phyloP scores from a whole-genome alignment of 257 asterid species.

The Vinca minor region DNA sequence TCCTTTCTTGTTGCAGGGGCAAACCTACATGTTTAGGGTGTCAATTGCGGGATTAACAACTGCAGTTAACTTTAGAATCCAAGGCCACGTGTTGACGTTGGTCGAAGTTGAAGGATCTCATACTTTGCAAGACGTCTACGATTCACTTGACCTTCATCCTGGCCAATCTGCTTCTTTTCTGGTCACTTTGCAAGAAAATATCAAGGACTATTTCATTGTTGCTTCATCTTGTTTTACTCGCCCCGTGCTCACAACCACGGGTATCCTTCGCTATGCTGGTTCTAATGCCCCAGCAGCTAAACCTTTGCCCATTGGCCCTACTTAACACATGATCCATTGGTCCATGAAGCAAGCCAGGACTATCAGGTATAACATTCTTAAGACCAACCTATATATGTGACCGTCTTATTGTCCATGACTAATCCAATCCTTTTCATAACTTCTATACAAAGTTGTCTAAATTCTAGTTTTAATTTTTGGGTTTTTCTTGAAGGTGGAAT shows the following conservation, averaged over 20 bases:
- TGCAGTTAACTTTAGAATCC: conserved; percentile 66
- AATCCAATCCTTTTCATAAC: no score
- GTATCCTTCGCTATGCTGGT: conserved; percentile 42
- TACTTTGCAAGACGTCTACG: conserved; percentile 48
- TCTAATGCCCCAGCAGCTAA: conserved; percentile 36
- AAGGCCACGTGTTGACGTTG: conserved; percentile 47
- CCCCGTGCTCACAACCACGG: conserved; percentile 44
- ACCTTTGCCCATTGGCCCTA: conserved; percentile 40
- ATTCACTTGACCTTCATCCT: conserved; percentile 61
- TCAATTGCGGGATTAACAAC: conserved; percentile 53
- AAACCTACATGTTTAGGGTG: conserved; percentile 55
- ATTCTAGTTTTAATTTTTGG: neutral
- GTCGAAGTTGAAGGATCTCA: conserved; percentile 87
- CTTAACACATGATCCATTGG: conserved; percentile 45
- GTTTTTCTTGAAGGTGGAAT: conserved; percentile 41
- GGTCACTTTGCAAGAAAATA: conserved; percentile 26
- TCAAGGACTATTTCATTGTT: conserved; percentile 41
- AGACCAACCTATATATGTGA: no score
- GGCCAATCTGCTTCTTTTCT: conserved; percentile 72
- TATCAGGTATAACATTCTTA: conserved; percentile 43
- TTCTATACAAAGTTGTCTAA: neutral
- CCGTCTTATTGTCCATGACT: no score
- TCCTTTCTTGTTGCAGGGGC: conserved; percentile 37
- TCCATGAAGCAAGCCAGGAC: conserved; percentile 84
- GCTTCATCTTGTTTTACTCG: conserved; percentile 60